These are phyloP conservation scores for Jaenimonas drosophilae DNA, from an alignment of 208 protist species.

Conservation along the genomic window DNA sequence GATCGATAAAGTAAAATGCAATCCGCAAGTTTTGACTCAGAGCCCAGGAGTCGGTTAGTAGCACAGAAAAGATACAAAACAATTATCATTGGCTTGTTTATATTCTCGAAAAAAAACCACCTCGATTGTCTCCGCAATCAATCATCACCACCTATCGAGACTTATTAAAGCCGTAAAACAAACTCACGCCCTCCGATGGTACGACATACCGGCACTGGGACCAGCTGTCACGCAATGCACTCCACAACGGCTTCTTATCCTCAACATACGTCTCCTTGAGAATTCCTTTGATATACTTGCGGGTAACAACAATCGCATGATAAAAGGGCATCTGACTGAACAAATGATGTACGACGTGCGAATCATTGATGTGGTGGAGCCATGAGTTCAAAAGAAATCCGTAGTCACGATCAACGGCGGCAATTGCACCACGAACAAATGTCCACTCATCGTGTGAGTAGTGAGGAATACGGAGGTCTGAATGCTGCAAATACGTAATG, in stretches of 20 bases:
- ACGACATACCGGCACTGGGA: conserved; percentile 74
- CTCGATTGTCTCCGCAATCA: no score
- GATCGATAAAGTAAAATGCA: no score
- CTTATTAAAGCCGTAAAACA: no score
- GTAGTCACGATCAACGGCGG: conserved; percentile 88
- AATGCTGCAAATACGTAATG: conserved; percentile 94
- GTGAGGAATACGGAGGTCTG: conserved; percentile 86
- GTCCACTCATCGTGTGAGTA: conserved; percentile 88
- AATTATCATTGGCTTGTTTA: no score
- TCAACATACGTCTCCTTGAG: conserved; percentile 62
- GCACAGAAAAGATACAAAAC: no score
- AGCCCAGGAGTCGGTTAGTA: no score
- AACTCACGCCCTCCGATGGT: conserved; percentile 55
- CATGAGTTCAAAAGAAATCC: conserved; percentile 72
- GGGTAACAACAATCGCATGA: conserved; percentile 82
- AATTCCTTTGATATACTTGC: conserved; percentile 56
- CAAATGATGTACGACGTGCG: conserved; percentile 92
- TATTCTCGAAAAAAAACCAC: no score
- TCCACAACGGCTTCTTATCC: conserved; percentile 34
- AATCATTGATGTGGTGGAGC: conserved; percentile 92
- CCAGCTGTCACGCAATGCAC: conserved; percentile 34
- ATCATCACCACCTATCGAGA: no score
- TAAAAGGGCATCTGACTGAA: conserved; percentile 93
- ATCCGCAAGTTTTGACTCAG: no score
- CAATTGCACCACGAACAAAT: conserved; percentile 89